Conservation (phyloP, 768 basidiomycete species). For the Leccinum arenicola region DNA sequence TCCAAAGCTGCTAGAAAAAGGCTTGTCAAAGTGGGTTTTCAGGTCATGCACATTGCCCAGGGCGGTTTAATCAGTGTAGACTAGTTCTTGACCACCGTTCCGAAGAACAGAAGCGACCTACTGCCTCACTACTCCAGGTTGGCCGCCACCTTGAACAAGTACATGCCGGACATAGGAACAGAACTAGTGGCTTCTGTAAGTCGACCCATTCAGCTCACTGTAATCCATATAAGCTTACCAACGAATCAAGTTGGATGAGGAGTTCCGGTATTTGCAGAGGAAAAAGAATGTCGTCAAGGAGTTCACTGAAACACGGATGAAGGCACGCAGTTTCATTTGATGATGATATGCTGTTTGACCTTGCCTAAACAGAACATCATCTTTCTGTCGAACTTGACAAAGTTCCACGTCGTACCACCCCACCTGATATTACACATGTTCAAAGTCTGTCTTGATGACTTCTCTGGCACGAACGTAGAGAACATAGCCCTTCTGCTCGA, state of each 20-base stretch:
- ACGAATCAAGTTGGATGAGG: constrained; percentile 79
- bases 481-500: constrained; percentile 90
- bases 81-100: constrained; percentile 79
- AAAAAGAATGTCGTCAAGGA: constrained; percentile 94
- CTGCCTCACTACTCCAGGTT: constrained; percentile 91
- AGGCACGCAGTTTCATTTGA: constrained; percentile 45
- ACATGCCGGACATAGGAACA: constrained; percentile 90
- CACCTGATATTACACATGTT: constrained; percentile 94
- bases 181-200: constrained; percentile 81
- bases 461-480: constrained; percentile 89
- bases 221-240: constrained; percentile 2
- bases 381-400: constrained; percentile 90
- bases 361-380: constrained; percentile 66
- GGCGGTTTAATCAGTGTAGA: constrained; percentile 9
- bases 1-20: constrained; percentile 95
- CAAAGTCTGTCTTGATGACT: constrained; percentile 96
- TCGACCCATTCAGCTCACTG: constrained; percentile 9
- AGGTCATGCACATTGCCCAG: not conserved
- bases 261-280: constrained; percentile 91
- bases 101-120: constrained; percentile 85
- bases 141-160: constrained; percentile 82
- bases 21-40: constrained; percentile 65
- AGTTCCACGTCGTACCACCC: constrained; percentile 86
- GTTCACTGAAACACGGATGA: constrained; percentile 78
- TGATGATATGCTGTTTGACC: not conserved